These are phyloP conservation scores for Clitoria ternatea DNA, from an alignment of 306 rosid genomes.

Conservation along the genomic window DNA sequence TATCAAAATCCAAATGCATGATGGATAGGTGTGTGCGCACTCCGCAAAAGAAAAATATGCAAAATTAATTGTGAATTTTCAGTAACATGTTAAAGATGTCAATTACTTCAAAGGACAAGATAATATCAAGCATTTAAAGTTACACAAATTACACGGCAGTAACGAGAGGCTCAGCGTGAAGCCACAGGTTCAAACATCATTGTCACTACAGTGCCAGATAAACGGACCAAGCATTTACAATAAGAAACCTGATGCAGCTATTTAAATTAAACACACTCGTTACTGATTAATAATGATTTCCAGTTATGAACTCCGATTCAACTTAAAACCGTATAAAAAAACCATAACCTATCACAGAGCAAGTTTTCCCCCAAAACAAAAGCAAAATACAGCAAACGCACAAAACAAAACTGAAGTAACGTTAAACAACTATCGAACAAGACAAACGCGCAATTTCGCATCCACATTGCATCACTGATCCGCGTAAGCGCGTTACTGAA, in stretches of 20 bases:
- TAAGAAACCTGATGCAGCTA: neutral
- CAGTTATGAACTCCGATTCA: neutral
- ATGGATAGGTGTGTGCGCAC: neutral
- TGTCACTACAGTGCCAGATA: neutral
- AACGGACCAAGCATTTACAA: neutral
- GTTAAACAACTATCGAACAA: neutral
- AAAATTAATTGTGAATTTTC: neutral
- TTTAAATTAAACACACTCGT: neutral
- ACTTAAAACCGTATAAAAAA: neutral
- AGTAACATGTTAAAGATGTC: conserved; percentile 3
- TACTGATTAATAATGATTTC: neutral
- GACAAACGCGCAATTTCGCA: neutral
- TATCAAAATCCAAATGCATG: neutral
- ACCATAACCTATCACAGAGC: neutral
- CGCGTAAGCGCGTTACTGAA: conserved; percentile 19
- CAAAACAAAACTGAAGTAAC: neutral
- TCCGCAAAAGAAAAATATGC: neutral
- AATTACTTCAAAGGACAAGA: neutral
- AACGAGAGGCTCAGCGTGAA: neutral
- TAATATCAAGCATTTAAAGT: neutral
- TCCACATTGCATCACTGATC: conserved; percentile 7
- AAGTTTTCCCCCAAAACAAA: neutral
- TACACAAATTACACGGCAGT: neutral
- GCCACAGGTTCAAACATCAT: neutral
- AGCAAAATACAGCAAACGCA: neutral